Conservation (phyloP, 257 asterid species). For the Thymus quinquecostatus region DNA sequence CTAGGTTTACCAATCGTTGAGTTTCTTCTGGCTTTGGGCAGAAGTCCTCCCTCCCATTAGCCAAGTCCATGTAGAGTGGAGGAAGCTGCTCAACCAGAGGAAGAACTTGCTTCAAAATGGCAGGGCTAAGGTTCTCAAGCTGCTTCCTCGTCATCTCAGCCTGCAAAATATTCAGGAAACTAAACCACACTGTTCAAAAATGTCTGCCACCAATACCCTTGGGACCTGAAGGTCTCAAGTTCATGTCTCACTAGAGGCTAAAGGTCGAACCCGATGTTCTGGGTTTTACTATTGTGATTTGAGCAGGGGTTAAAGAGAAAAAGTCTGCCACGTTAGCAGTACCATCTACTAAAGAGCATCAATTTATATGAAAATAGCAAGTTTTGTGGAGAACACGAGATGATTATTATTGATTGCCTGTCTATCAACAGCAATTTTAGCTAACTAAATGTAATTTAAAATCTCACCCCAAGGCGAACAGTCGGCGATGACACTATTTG, state of each 20-base stretch:
- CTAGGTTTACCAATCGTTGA: slow-evolving; percentile 65
- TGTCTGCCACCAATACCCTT: neutral
- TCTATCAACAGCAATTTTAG: neutral
- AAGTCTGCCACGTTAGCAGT: neutral
- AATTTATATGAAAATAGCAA: neutral
- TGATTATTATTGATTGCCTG: too few relatives aligned
- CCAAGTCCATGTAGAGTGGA: slow-evolving; percentile 90
- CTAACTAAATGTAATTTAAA: slow-evolving; percentile 28
- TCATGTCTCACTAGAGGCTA: neutral
- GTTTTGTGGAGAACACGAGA: neutral
- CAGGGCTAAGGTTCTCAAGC: slow-evolving; percentile 87
- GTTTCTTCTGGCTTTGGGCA: slow-evolving; percentile 92
- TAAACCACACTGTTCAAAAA: slow-evolving; percentile 1
- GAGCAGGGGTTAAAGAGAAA: neutral
- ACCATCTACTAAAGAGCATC: neutral
- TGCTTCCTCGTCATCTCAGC: slow-evolving; percentile 95
- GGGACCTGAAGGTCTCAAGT: neutral
- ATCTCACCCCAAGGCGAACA: slow-evolving; percentile 83
- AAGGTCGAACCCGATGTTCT: neutral
- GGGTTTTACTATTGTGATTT: neutral
- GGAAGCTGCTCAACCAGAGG: slow-evolving; percentile 97
- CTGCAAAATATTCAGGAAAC: slow-evolving; percentile 41
- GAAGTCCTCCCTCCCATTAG: slow-evolving; percentile 86
- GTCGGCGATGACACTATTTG: slow-evolving; percentile 87
- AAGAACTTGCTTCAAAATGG: slow-evolving; percentile 86